Evolutionary conservation across 2,329 filamentous ascomycete genomes (phyloP), one percentile per base, ranked within the genome.

Genomic region (Conoideocrella luteorostrata): DNA sequence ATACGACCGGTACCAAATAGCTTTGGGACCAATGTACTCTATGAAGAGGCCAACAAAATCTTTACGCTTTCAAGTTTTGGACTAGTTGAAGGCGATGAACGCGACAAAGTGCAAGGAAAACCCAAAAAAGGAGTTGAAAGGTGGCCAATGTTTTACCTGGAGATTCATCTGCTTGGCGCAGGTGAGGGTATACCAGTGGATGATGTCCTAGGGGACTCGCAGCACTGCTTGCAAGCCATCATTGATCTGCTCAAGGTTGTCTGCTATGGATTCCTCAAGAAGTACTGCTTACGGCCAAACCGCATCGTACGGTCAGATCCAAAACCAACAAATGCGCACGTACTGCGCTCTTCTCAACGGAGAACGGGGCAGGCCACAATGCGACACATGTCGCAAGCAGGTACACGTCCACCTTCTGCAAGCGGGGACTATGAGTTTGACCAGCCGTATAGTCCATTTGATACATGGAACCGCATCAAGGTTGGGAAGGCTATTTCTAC

Each of bases 121-220:
- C 63, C 65, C 11, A 73, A 70, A 34, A 91, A 87, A 57, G 74
- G 80, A 0, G 68, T 90, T 9, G 88, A 96, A 55, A 77, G 80
- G 40, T 93, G 88, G 81, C 89, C 91, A 0, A 91, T 91, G 82
- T 97, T 95, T 55, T 85, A 82, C 53, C 65, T 97, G n/a, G 78
- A 78, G 22, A 76, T 95, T 28, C 65, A 71, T 2, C 55, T 74
- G 30, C 45, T 43, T 18, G 43, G 37, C 36, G 44, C 45, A 10
- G 47, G 55, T 2, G 61, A 64, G n/a, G 22, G 61, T 2, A 62
- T 69, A n/a, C 60, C 64, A 15, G 44, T 58, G 5, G 58, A 65
- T 17, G 50, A 59, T 2, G 18, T 72, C 11, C 57, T 77, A 2
- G 66, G 74, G 41, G 67, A 74, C 11, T 67, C 69, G 22, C 60